Evolutionary conservation across 2,329 filamentous ascomycete species (phyloP), one percentile per base, ranked within the genome.

Genomic region (Penicillium hesseltinei): DNA sequence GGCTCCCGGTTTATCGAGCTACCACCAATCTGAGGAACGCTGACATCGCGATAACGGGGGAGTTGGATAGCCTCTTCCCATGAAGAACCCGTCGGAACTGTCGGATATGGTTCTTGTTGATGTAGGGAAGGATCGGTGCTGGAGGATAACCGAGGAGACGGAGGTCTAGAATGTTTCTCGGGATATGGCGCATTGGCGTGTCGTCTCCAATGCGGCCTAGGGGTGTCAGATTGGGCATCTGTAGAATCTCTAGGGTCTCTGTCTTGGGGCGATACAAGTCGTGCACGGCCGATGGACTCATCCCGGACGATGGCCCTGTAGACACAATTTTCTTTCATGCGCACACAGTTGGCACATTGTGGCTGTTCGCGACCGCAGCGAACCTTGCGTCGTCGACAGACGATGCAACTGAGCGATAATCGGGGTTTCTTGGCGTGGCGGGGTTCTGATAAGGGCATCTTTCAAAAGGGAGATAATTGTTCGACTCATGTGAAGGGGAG

Each of bases 321-420:
- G 21, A 57, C 42, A 36, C 61, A 63, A 25, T 19, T 43, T 38
- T 59, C 44, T 23, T 60, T 54, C 46, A 62, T 48, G 25, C 56
- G 52, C 21, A 57, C 31, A 50, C 61, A 62, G 38, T 63, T 63
- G 33, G 42, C 52, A 21, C 61, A 63, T 48, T 52, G n/a, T 46
- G 61, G 61, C 9, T 62, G 59, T 36, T 63, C 61, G 17, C 57
- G 51, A 33, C 61, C 61, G 15, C 61, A 63, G 42, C 59, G 53
- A 23, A 63, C 61, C 36, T 63, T 63, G 19, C 59, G 61, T n/a
- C 53, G 48, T 3, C 59, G 56, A 45, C 61, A 63, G 13, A 57
- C 52, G 19, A 36, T 48, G 40, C 61, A 63, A 17, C 51, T 63
- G 3, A 63, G 59, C 15, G 54, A 51, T 27, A 62, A 23, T 29